These are phyloP conservation scores for Chaetomium tenue DNA, from an alignment of 495 filamentous ascomycete species.

Conservation along the genomic window DNA sequence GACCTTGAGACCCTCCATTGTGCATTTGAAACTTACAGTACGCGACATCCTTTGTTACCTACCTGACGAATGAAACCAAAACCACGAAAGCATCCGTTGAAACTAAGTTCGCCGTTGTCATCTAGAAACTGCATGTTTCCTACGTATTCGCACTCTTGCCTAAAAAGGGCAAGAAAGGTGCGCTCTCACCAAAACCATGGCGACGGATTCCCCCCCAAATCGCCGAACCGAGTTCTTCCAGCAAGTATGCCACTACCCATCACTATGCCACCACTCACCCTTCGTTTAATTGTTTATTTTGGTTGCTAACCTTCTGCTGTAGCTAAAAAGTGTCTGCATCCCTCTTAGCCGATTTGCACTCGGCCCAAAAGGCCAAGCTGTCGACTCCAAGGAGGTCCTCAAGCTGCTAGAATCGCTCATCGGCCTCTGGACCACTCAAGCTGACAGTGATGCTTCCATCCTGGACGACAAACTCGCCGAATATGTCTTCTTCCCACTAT, in stretches of 20 bases:
- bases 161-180: not conserved
- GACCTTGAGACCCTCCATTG: no score
- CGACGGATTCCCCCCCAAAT: constrained; percentile 18
- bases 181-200: constrained; percentile 21
- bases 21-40: no score
- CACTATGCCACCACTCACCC: no score
- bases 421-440: constrained; percentile 52
- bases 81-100: no score
- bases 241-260: constrained; percentile 22
- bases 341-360: constrained; percentile 70
- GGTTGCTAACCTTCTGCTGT: not conserved
- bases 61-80: no score
- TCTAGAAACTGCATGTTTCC: not conserved
- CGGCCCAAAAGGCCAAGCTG: constrained; percentile 54
- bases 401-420: constrained; percentile 55
- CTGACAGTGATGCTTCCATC: constrained; percentile 47
- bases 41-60: no score
- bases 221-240: constrained; percentile 35
- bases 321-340: constrained; percentile 63
- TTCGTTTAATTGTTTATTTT: not conserved
- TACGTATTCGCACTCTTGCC: not conserved
- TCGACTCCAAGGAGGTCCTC: constrained; percentile 54
- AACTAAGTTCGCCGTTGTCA: not conserved
- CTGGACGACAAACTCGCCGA: constrained; percentile 84
- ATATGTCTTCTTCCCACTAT: constrained; percentile 91